Percentiles rank a stretch among this genome's conserved stretches.
Conservation (phyloP, 805 yeast genomes). For the Ogataea methanolica region DNA sequence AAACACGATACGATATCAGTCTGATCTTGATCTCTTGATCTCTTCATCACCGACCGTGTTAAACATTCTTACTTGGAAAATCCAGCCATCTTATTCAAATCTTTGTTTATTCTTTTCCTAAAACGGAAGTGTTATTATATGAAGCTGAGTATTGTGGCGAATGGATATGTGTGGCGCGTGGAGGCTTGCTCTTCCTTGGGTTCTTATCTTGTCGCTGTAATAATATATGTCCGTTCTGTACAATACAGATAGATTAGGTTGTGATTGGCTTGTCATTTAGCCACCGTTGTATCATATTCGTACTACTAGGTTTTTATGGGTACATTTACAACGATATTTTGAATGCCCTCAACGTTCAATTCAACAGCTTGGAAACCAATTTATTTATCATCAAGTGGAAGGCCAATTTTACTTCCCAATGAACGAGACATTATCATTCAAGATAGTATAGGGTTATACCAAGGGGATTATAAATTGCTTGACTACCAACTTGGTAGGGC, state of each 20-base stretch:
- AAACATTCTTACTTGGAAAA: not conserved
- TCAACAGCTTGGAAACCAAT: slow-evolving; percentile 21
- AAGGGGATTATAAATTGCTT: slow-evolving; percentile 61
- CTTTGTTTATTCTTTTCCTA: slow-evolving; percentile 7
- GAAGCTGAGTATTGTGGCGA: not conserved
- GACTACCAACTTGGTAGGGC: slow-evolving; percentile 71
- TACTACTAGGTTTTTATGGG: too few species aligned
- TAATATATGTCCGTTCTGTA: not conserved
- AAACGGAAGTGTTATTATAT: slow-evolving; percentile 2
- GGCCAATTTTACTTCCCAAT: slow-evolving; percentile 22
- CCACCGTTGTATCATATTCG: too few species aligned
- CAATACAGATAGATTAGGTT: too few species aligned
- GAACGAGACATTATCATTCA: slow-evolving; percentile 54
- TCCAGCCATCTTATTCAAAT: slow-evolving; percentile 2
- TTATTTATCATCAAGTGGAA: slow-evolving; percentile 26
- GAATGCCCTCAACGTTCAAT: slow-evolving; percentile 1
- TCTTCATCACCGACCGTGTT: not conserved
- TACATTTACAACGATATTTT: not conserved
- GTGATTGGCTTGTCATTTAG: too few species aligned
- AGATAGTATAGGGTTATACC: slow-evolving; percentile 68
- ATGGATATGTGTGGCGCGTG: not conserved
- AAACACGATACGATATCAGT: not conserved
- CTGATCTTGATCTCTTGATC: not conserved
- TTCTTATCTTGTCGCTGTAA: not conserved
- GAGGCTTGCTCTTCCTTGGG: not conserved